Conservation (phyloP, 305 asterid genomes). For the Plantago coronopus region DNA sequence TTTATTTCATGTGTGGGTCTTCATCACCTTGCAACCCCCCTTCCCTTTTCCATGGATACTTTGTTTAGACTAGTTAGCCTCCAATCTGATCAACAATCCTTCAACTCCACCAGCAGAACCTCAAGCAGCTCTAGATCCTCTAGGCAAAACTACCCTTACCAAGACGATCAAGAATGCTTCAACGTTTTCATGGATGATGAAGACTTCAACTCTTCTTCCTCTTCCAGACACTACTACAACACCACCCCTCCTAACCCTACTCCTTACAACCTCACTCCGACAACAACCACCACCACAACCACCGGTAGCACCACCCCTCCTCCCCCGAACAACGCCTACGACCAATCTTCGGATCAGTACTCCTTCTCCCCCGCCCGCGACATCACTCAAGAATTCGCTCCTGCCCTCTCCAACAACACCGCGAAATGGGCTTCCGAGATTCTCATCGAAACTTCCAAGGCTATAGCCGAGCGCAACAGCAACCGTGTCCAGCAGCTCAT, state of each 20-base stretch:
- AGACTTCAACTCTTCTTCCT: slow-evolving; percentile 70
- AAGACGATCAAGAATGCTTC: slow-evolving; percentile 88
- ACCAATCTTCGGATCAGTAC: slow-evolving; percentile 32
- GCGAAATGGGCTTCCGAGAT: slow-evolving; percentile 67
- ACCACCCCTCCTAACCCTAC: slow-evolving; percentile 17
- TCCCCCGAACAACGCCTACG: slow-evolving; percentile 31
- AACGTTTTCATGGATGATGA: slow-evolving; percentile 96
- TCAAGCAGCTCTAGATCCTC: slow-evolving; percentile 83
- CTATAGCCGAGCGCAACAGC: slow-evolving; percentile 58
- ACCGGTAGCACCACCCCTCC: slow-evolving; percentile 32
- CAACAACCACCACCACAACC: slow-evolving; percentile 30
- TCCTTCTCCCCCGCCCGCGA: slow-evolving; percentile 45
- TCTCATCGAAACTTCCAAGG: slow-evolving; percentile 61
- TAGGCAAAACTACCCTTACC: slow-evolving; percentile 34
- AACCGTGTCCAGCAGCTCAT: slow-evolving; percentile 68
- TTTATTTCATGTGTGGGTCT: slow-evolving; percentile 45
- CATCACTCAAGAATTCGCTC: slow-evolving; percentile 49
- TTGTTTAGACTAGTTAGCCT: slow-evolving; percentile 78
- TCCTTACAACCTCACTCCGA: slow-evolving; percentile 18
- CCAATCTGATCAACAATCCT: slow-evolving; percentile 71
- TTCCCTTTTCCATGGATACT: slow-evolving; percentile 72
- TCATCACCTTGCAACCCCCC: neutral
- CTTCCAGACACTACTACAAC: slow-evolving; percentile 43
- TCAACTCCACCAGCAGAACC: slow-evolving; percentile 60
- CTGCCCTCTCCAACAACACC: slow-evolving; percentile 42